phyloP scores from a whole-genome alignment of 371 early-diverging fungal genomes.

The Umbelopsis sp. region DNA sequence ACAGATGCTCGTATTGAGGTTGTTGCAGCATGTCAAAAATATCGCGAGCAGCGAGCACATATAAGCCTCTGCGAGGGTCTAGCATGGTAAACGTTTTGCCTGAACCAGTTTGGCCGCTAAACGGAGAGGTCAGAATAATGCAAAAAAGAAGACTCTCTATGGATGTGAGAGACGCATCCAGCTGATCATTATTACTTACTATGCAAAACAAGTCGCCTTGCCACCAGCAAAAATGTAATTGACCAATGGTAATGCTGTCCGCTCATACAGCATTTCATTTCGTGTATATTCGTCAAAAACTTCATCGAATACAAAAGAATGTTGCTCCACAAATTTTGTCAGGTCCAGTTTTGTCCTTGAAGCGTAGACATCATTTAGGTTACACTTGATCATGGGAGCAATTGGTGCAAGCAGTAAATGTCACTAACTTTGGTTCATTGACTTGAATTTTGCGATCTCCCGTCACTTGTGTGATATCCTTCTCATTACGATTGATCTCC shows the following conservation, averaged over 20 bases:
- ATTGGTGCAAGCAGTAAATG: too few relatives aligned
- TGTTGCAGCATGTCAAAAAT: constrained; percentile 80
- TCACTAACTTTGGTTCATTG: constrained; percentile 86
- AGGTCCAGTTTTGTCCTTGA: constrained; percentile 87
- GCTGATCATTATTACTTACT: constrained; percentile 56
- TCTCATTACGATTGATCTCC: constrained; percentile 79
- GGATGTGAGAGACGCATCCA: too few relatives aligned
- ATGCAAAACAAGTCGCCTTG: constrained; percentile 98
- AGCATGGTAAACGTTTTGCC: constrained; percentile 99
- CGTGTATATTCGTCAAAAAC: constrained; percentile 84
- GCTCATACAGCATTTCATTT: constrained; percentile 84
- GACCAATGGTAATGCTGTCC: constrained; percentile 93
- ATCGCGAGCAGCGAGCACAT: constrained; percentile 91
- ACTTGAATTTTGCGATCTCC: constrained; percentile 75
- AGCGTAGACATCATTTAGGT: not conserved
- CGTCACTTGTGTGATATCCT: constrained; percentile 76
- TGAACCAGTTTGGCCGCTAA: constrained; percentile 93
- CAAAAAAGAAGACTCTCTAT: too few relatives aligned
- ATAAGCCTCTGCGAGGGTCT: constrained; percentile 82
- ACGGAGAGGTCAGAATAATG: not conserved
- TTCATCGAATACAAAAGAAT: constrained; percentile 95
- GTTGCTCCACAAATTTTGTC: constrained; percentile 93
- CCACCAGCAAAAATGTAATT: constrained; percentile 94
- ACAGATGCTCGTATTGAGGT: constrained; percentile 74
- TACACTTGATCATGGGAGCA: too few relatives aligned